These are phyloP conservation scores for Leccinum uliginosum DNA, from an alignment of 768 basidiomycete genomes.

Conservation along the genomic window DNA sequence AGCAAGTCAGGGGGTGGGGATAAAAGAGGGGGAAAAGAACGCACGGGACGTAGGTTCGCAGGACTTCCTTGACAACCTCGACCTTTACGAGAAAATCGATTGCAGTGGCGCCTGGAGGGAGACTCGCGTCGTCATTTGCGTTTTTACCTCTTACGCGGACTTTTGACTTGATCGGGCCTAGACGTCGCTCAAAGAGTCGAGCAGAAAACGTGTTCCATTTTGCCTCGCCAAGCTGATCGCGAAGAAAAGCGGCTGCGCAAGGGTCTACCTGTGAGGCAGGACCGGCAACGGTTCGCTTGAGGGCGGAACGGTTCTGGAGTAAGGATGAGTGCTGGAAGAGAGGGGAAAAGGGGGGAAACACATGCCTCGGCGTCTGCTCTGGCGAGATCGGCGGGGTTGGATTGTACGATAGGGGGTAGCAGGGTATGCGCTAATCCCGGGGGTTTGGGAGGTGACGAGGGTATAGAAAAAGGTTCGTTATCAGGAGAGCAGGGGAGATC, in stretches of 20 bases:
- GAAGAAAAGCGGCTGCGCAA: conserved; percentile 42
- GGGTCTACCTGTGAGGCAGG: conserved; percentile 36
- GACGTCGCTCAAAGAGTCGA: conserved; percentile 43
- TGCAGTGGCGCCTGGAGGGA: conserved; percentile 36
- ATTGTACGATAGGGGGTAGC: conserved; percentile 31
- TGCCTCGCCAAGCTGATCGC: conserved; percentile 39
- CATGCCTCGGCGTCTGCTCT: conserved; percentile 24
- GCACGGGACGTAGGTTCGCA: conserved; percentile 46
- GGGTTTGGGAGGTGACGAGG: conserved; percentile 23
- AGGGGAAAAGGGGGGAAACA: neutral
- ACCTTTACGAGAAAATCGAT: conserved; percentile 52
- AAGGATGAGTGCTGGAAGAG: conserved; percentile 10
- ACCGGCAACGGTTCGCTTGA: conserved; percentile 21
- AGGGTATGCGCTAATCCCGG: conserved; percentile 27
- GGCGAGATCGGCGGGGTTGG: conserved; percentile 28
- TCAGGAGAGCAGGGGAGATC: conserved; percentile 22
- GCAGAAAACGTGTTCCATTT: conserved; percentile 46
- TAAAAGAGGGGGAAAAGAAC: conserved; percentile 19
- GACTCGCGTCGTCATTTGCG: conserved; percentile 24
- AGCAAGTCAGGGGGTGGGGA: neutral
- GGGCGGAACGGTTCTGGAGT: conserved; percentile 24
- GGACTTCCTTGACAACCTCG: conserved; percentile 46
- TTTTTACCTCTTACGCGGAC: conserved; percentile 30
- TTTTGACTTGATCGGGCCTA: conserved; percentile 37
- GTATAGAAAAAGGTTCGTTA: conserved; percentile 15